Evolutionary conservation across 345 rosid genomes (phyloP).

Genomic region (Xanthoceras sorbifolium): DNA sequence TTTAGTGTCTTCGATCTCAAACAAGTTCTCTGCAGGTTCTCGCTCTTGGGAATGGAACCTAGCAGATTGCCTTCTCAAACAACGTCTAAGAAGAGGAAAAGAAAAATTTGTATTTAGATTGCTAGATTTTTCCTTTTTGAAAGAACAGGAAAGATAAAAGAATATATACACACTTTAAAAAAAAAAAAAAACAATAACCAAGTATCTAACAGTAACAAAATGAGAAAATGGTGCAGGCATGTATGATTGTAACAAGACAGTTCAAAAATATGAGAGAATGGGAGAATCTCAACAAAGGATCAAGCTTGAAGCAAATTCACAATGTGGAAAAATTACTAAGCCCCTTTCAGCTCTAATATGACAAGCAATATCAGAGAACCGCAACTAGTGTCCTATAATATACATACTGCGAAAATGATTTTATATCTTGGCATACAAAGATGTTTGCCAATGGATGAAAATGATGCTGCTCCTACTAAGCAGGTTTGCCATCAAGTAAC

Average conservation of each 20-base stretch:
- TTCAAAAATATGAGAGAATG: not conserved
- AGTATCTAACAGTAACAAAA: not conserved
- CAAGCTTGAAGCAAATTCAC: not conserved
- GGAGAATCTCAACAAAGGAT: not conserved
- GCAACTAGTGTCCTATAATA: not conserved
- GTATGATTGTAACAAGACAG: not conserved
- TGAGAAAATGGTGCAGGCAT: not conserved
- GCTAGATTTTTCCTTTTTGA: not conserved
- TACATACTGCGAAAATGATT: not conserved
- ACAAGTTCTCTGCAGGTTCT: conserved; percentile 50
- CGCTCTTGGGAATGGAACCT: conserved; percentile 49
- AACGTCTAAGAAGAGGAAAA: conserved; percentile 39
- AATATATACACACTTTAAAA: not conserved
- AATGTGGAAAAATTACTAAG: not conserved
- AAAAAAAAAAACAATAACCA: not conserved
- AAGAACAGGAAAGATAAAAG: not conserved
- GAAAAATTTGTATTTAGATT: not conserved
- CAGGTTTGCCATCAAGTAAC: not conserved
- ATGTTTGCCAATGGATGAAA: not conserved
- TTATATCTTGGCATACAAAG: not conserved
- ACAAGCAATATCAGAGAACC: not conserved
- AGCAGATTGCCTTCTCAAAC: conserved; percentile 62
- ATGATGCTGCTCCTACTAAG: not conserved
- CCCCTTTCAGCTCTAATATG: not conserved
- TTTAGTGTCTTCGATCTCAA: conserved; percentile 57